phyloP scores from a whole-genome alignment of 108 stramenopile genomes.

The Cylindrotheca closterium region DNA sequence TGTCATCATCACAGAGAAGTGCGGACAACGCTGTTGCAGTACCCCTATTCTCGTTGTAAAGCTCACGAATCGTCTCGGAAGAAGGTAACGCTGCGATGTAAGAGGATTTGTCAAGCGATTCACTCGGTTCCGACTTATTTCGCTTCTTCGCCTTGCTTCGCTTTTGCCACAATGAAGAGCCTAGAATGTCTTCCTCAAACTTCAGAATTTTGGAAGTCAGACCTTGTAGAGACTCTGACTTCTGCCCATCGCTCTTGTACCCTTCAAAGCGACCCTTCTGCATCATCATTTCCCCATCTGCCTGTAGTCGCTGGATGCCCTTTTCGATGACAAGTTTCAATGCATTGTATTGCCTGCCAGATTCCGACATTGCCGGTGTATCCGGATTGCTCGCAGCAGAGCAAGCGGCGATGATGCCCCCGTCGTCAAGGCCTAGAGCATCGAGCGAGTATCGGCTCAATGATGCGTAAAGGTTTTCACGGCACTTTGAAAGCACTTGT shows the following conservation, averaged over 20 bases:
- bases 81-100: conserved; percentile 29
- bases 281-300: neutral
- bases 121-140: conserved; percentile 8
- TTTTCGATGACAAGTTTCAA: conserved; percentile 34
- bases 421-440: conserved; percentile 57
- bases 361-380: conserved; percentile 3
- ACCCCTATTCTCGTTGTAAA: conserved; percentile 39
- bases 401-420: conserved; percentile 30
- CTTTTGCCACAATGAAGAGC: conserved; percentile 56
- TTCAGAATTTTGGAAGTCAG: conserved; percentile 29
- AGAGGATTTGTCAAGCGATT: conserved; percentile 18
- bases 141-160: conserved; percentile 8
- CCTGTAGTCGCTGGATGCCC: conserved; percentile 22
- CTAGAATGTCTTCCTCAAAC: conserved; percentile 67
- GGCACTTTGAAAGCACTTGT: conserved; percentile 19
- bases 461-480: conserved; percentile 40
- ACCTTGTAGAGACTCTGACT: neutral
- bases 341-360: conserved; percentile 26
- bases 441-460: conserved; percentile 49
- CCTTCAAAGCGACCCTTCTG: neutral
- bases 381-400: conserved; percentile 2
- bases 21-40: conserved; percentile 40
- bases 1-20: conserved; percentile 46
- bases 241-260: neutral
- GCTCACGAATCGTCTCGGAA: conserved; percentile 22